Percentiles rank a stretch among this genome's conserved stretches.
These are phyloP conservation scores for Cladosporium sp. DNA, from an alignment of 2,329 filamentous ascomycete genomes.

Conservation along the genomic window DNA sequence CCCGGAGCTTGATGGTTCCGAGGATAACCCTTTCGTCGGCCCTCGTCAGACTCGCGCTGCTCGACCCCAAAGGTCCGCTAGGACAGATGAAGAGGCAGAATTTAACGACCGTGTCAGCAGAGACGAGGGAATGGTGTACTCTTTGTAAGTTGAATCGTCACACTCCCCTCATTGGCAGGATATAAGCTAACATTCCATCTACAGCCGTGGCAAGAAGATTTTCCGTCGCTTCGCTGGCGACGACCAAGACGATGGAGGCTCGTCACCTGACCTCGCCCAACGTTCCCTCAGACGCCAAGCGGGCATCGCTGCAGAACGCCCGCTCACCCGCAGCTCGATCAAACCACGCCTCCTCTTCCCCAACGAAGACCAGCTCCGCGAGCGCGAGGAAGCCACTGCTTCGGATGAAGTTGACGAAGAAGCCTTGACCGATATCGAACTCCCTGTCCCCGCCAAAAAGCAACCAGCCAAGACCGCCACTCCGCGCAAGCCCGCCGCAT, in stretches of 20 bases:
- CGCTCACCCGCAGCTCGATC: conserved; percentile 60
- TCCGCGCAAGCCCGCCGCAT: conserved; percentile 19
- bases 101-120: conserved; percentile 59
- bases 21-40: conserved; percentile 67
- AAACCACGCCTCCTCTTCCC: conserved; percentile 69
- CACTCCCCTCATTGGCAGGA: conserved; percentile 7
- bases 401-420: conserved; percentile 31
- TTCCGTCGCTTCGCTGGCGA: conserved; percentile 60
- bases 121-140: conserved; percentile 67
- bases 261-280: conserved; percentile 17
- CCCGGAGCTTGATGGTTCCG: conserved; percentile 58
- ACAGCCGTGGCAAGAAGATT: conserved; percentile 70
- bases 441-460: neutral
- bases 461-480: conserved; percentile 17
- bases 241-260: conserved; percentile 23
- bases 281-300: conserved; percentile 32
- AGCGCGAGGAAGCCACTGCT: conserved; percentile 28
- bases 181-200: conserved; percentile 22
- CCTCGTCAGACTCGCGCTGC: conserved; percentile 33
- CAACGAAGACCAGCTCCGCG: conserved; percentile 40
- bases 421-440: conserved; percentile 43
- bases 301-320: conserved; percentile 38
- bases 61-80: conserved; percentile 36
- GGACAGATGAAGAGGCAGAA: conserved; percentile 52
- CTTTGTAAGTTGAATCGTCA: conserved; percentile 58